Conservation (phyloP, 352 stramenopile genomes). For the Phytophthora agathidicida region DNA sequence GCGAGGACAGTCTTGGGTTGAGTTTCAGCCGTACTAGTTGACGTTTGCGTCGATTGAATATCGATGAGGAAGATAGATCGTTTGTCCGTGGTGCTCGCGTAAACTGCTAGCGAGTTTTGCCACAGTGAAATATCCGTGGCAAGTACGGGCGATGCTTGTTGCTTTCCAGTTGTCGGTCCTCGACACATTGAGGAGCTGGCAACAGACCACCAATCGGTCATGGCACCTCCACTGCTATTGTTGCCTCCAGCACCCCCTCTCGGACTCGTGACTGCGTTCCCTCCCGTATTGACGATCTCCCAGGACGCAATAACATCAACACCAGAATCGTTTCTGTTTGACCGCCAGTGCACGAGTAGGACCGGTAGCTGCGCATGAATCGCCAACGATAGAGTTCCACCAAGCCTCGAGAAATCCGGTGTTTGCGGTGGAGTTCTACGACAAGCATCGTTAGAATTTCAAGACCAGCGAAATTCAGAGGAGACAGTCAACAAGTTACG, state of each 20-base stretch:
- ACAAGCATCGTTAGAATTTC: slow-evolving; percentile 2
- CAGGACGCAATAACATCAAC: slow-evolving; percentile 30
- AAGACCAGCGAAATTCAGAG: too few relatives aligned
- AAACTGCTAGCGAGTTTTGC: slow-evolving; percentile 38
- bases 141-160: slow-evolving; percentile 3
- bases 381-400: slow-evolving; percentile 45
- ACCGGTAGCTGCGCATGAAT: slow-evolving; percentile 53
- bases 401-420: slow-evolving; percentile 58
- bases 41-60: slow-evolving; percentile 9
- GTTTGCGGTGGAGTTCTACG: slow-evolving; percentile 47
- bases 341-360: slow-evolving; percentile 54
- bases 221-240: slow-evolving; percentile 28
- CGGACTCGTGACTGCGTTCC: slow-evolving; percentile 29
- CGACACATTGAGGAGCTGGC: slow-evolving; percentile 10
- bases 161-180: neutral
- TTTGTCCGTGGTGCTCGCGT: slow-evolving; percentile 24
- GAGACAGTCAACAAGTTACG: too few relatives aligned
- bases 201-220: slow-evolving; percentile 35
- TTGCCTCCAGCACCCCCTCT: slow-evolving; percentile 31
- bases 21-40: neutral
- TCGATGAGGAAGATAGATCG: slow-evolving; percentile 32
- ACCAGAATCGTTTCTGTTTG: slow-evolving; percentile 18
- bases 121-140: slow-evolving; percentile 23
- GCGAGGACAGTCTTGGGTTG: slow-evolving; percentile 13
- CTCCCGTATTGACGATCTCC: slow-evolving; percentile 25